Evolutionary conservation across 148 eudicot genomes (phyloP), one percentile per base, ranked within the genome.

Genomic region (Rhododendron mucronatum): DNA sequence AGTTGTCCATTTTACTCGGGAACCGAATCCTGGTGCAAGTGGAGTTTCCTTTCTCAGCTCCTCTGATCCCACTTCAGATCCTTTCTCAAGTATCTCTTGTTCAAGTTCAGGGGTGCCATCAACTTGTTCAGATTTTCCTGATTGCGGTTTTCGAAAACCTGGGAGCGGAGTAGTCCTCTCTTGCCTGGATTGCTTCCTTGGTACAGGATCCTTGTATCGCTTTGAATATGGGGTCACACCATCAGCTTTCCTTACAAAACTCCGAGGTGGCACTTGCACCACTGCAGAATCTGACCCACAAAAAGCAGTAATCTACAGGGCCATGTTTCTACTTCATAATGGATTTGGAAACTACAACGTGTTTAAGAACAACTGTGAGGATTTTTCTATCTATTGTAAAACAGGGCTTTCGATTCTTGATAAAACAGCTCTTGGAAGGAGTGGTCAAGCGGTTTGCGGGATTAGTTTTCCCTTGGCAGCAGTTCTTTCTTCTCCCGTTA

Each of bases 381-480:
- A 91, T 84, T 91, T 91, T 86, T 90, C 90, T 16, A 73, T 91
- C 78, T 91, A 91, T 81, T 91, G 92, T 35, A 91, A 91, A 83
- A 89, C 92, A 12, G 91, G 92, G 13, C 78, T 80, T 75, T 53
- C 80, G 51, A 83, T 88, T 65, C 26, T 55, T 35, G 92, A 83
- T 26, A 50, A 80, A 85, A 80, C 81, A 23, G 51, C 85, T 80
- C 83, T 80, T 3, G 92, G 88, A 80, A 53, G 89, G 77, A 90
- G 87, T 39, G 88, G 88, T 21, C 88, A 87, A 39, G 86, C 86
- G 26, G 88, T 80, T 23, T 57, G 71, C 10, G 75, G 28, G 21
- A 33, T 84, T 30, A 76, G 88, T 55, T 86, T 86, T 65, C 88
- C 86, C 13, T 78, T 83, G 65, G 82, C 86, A 13, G 86, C 88